Conservation (phyloP, 2,329 filamentous ascomycete species). For the Neonectria neomacrospora region DNA sequence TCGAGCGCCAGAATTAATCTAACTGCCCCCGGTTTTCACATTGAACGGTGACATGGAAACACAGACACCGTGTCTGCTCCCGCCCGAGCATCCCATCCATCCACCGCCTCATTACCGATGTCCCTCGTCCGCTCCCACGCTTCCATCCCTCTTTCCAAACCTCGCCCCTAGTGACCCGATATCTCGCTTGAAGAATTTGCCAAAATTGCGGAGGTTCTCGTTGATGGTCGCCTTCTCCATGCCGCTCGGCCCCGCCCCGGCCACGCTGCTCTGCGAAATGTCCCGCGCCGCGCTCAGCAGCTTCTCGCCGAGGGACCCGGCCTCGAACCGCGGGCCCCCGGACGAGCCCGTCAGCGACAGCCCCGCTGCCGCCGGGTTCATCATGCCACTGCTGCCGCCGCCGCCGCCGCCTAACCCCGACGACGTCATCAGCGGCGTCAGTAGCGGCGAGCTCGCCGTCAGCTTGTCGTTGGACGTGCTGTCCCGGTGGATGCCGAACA, state of each 20-base stretch:
- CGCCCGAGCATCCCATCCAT: constrained; percentile 11
- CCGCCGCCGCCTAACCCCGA: constrained; percentile 53
- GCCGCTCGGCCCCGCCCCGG: constrained; percentile 52
- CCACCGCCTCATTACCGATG: constrained; percentile 18
- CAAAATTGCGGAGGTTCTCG: constrained; percentile 94
- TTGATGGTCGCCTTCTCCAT: constrained; percentile 79
- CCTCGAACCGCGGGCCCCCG: constrained; percentile 74
- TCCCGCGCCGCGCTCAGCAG: constrained; percentile 89
- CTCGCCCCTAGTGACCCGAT: constrained; percentile 79
- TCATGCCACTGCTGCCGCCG: constrained; percentile 45
- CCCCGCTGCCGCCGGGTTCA: constrained; percentile 58
- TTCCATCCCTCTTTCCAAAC: constrained; percentile 73
- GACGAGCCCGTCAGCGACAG: constrained; percentile 46
- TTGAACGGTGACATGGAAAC: not conserved
- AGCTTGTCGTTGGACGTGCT: constrained; percentile 77
- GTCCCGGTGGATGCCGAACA: constrained; percentile 85
- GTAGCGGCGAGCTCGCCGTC: constrained; percentile 74
- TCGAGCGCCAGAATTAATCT: not conserved
- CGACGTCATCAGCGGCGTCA: constrained; percentile 71
- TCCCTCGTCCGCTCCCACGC: constrained; percentile 46
- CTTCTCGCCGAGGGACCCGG: constrained; percentile 84
- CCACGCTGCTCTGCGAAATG: constrained; percentile 69
- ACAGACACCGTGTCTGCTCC: too few species aligned
- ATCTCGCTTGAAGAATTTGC: constrained; percentile 94
- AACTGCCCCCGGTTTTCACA: not conserved